Conservation (phyloP, 2,329 filamentous ascomycete genomes). For the Diaporthe aspalathi region DNA sequence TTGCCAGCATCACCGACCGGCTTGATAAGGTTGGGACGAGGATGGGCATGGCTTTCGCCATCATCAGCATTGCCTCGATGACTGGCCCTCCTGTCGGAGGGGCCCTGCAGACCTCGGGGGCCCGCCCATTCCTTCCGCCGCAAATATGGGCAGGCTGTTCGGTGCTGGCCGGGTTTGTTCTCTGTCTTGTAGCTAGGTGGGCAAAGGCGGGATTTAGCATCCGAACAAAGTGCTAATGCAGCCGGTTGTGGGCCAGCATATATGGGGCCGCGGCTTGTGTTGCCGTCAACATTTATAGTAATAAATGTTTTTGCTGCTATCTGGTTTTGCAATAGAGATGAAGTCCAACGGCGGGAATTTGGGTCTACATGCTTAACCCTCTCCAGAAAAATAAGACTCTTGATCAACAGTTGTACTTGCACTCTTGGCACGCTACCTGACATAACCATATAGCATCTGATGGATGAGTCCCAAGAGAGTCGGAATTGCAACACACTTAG, state of each 20-base stretch:
- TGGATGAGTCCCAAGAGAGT: too few relatives aligned
- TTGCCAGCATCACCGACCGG: conserved; percentile 48
- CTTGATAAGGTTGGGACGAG: conserved; percentile 49
- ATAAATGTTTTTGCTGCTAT: not conserved
- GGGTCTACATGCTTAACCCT: not conserved
- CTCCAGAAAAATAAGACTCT: not conserved
- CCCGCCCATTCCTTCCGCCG: conserved; percentile 43
- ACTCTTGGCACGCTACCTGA: too few relatives aligned
- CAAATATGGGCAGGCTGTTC: conserved; percentile 48
- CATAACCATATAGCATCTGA: too few relatives aligned
- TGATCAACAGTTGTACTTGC: too few relatives aligned
- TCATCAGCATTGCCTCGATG: conserved; percentile 47
- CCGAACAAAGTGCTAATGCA: conserved; percentile 14
- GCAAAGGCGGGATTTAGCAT: conserved; percentile 21
- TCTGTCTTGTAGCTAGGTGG: conserved; percentile 35
- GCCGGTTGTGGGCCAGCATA: not conserved
- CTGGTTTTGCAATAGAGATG: not conserved
- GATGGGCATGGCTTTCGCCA: conserved; percentile 50
- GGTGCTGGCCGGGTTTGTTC: conserved; percentile 42
- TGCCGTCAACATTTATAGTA: not conserved
- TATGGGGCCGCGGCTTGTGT: too few relatives aligned
- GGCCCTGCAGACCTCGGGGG: conserved; percentile 45
- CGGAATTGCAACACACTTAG: too few relatives aligned
- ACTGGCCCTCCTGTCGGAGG: conserved; percentile 51
- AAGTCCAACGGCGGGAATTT: not conserved